Conservation (phyloP, 2,329 filamentous ascomycete genomes). For the Phaeosphaeria sp. region DNA sequence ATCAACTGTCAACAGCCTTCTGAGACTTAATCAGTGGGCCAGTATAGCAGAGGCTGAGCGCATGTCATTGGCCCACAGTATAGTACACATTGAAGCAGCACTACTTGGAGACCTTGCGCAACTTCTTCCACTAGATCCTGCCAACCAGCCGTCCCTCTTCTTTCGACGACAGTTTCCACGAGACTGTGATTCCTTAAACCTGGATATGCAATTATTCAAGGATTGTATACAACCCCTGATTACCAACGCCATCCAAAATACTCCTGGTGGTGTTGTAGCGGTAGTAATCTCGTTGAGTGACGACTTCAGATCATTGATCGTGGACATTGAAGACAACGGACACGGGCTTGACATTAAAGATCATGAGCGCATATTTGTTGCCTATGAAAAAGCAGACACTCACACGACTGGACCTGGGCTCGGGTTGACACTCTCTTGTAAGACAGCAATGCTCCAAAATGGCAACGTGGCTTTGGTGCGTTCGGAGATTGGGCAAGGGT, state of each 20-base stretch:
- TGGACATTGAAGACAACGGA: conserved; percentile 55
- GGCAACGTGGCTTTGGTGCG: conserved; percentile 49
- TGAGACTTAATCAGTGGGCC: conserved; percentile 53
- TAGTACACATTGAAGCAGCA: conserved; percentile 41
- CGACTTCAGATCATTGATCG: conserved; percentile 38
- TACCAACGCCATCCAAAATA: conserved; percentile 53
- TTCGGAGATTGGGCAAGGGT: conserved; percentile 46
- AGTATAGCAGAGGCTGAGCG: conserved; percentile 34
- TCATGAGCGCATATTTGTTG: conserved; percentile 50
- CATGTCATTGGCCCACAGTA: conserved; percentile 31
- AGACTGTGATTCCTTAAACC: conserved; percentile 39
- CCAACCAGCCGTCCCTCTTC: conserved; percentile 37
- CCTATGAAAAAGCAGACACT: conserved; percentile 52
- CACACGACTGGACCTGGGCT: conserved; percentile 52
- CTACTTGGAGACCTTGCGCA: conserved; percentile 38
- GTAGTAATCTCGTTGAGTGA: conserved; percentile 40
- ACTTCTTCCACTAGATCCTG: conserved; percentile 37
- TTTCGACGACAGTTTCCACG: conserved; percentile 40
- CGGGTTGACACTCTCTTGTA: conserved; percentile 52
- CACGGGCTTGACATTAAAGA: conserved; percentile 47
- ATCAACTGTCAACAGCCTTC: conserved; percentile 54
- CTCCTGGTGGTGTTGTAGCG: conserved; percentile 45
- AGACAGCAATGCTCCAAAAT: conserved; percentile 50
- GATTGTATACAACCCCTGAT: conserved; percentile 53
- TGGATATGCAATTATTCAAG: conserved; percentile 50